A percentile compares a stretch with the other conserved stretches of the same genome.
Conservation (phyloP, 2,329 filamentous ascomycete genomes). For the Magnaporthales sp. region DNA sequence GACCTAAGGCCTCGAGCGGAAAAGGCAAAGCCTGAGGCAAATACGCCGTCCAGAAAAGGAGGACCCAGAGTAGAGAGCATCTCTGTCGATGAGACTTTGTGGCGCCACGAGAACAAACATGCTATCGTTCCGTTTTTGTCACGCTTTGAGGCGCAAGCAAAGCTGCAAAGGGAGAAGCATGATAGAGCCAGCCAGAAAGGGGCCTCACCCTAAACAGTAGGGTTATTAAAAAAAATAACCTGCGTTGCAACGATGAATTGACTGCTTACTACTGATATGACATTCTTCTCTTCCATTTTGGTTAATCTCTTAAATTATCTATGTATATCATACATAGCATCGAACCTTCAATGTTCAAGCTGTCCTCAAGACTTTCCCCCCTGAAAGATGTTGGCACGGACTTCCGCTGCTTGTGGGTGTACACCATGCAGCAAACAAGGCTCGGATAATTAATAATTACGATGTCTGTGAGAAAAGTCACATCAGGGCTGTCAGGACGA, state of each 20-base stretch:
- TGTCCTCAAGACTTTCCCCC: not conserved
- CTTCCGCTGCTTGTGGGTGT: not conserved
- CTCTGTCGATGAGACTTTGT: not conserved
- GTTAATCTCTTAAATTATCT: not conserved
- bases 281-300: not conserved
- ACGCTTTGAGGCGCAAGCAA: not conserved
- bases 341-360: not conserved
- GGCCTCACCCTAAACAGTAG: not conserved
- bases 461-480: not conserved
- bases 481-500: not conserved
- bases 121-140: not conserved
- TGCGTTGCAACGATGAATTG: not conserved
- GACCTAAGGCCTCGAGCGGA: not conserved
- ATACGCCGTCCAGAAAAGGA: not conserved
- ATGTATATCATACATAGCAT: not conserved
- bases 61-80: not conserved
- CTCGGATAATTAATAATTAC: not conserved
- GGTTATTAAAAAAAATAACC: not conserved
- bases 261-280: not conserved
- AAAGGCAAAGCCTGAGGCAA: not conserved
- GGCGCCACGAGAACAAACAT: not conserved
- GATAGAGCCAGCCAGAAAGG: not conserved
- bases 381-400: not conserved
- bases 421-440: not conserved
- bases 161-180: not conserved